Conservation (phyloP, 169 alveolate species). For the Plasmodium gaboni region DNA sequence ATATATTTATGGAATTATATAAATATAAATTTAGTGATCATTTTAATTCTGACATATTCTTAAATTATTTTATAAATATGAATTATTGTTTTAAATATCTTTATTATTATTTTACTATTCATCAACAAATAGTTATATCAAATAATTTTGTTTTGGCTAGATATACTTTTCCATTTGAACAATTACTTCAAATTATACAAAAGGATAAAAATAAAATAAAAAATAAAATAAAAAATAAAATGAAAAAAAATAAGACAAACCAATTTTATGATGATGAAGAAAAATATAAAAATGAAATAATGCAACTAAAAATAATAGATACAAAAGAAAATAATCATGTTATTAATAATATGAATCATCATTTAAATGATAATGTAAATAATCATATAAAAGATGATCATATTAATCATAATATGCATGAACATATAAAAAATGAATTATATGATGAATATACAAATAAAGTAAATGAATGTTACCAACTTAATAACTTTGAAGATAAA, state of each 20-base stretch:
- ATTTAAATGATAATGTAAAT: too few relatives aligned
- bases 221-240: not conserved
- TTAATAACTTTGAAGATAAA: too few relatives aligned
- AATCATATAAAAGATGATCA: too few relatives aligned
- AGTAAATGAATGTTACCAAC: too few relatives aligned
- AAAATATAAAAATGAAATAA: not conserved
- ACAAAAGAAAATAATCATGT: not conserved
- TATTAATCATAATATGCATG: too few relatives aligned
- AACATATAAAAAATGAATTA: too few relatives aligned
- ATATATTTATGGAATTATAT: constrained; percentile 13
- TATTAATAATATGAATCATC: too few relatives aligned
- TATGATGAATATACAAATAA: too few relatives aligned
- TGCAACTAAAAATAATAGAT: not conserved
- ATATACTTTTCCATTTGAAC: constrained; percentile 16
- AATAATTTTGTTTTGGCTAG: constrained; percentile 21
- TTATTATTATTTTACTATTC: constrained; percentile 9
- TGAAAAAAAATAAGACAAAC: not conserved
- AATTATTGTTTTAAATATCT: constrained; percentile 34
- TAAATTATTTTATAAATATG: constrained; percentile 36
- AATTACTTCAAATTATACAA: not conserved
- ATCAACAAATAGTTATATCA: constrained; percentile 9
- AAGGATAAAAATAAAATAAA: constrained; percentile 3
- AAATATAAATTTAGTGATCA: constrained; percentile 15
- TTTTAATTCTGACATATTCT: constrained; percentile 13
- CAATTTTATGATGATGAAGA: not conserved